phyloP scores from a whole-genome alignment of 495 filamentous ascomycete genomes.

The Neurospora sp. region DNA sequence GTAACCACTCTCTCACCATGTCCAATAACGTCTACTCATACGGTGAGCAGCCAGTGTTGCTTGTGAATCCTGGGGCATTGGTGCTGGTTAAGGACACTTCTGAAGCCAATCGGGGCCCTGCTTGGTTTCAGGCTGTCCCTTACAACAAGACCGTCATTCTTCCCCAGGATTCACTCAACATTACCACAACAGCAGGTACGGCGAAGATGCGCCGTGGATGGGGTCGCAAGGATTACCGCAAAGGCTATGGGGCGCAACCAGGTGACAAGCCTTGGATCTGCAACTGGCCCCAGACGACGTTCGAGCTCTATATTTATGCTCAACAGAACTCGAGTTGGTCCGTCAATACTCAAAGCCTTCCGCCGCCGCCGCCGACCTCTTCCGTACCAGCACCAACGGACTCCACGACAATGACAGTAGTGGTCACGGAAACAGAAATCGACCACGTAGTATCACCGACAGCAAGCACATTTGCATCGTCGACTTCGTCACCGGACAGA shows the following conservation, averaged over 20 bases:
- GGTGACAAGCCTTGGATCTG: conserved; percentile 79
- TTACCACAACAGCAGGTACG: conserved; percentile 2
- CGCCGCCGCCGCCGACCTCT: not conserved
- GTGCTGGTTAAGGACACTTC: conserved; percentile 53
- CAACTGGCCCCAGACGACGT: conserved; percentile 70
- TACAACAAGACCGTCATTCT: conserved; percentile 83
- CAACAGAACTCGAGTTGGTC: conserved; percentile 41
- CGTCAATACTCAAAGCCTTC: conserved; percentile 3
- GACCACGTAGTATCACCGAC: not conserved
- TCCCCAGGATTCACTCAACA: conserved; percentile 39
- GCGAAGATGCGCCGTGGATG: conserved; percentile 10
- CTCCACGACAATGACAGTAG: not conserved
- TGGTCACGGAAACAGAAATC: not conserved
- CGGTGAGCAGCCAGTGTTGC: conserved; percentile 60
- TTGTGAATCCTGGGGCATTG: conserved; percentile 40
- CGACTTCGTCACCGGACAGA: not conserved
- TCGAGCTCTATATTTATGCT: conserved; percentile 77
- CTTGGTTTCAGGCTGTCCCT: conserved; percentile 57
- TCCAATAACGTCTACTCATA: conserved; percentile 43
- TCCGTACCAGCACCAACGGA: not conserved
- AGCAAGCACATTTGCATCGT: not conserved
- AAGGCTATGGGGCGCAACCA: conserved; percentile 34
- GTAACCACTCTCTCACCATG: conserved; percentile 23
- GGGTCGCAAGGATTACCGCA: conserved; percentile 28
- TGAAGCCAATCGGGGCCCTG: conserved; percentile 55